Percentiles rank a stretch among this genome's conserved stretches.
Conservation (phyloP, 768 basidiomycete species). For the Chalciporus chontae region DNA sequence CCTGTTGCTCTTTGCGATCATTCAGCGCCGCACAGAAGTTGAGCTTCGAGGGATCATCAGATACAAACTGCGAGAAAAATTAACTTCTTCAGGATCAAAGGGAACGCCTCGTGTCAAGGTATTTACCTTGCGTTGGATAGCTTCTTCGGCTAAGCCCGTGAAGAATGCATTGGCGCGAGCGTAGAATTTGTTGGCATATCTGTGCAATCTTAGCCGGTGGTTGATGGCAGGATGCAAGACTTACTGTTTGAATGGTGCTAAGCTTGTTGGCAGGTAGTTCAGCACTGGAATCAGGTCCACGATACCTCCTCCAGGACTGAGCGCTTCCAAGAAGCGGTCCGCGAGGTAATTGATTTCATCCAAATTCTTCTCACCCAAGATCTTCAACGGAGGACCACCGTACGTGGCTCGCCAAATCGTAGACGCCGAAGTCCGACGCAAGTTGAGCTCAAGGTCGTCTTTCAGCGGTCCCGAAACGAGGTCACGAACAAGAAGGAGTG, state of each 20-base stretch:
- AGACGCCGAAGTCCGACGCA: slow-evolving; percentile 6
- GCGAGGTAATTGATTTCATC: slow-evolving; percentile 3
- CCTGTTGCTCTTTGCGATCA: background rate
- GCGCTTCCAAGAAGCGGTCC: background rate
- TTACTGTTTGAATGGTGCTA: slow-evolving; percentile 10
- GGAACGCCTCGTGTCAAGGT: too few relatives aligned
- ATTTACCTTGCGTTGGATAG: slow-evolving; percentile 7
- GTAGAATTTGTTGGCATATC: slow-evolving; percentile 7
- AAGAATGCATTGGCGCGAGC: slow-evolving; percentile 5
- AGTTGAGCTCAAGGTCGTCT: slow-evolving; percentile 3
- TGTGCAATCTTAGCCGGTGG: background rate
- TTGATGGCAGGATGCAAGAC: background rate
- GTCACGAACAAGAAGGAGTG: slow-evolving; percentile 5
- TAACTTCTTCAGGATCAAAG: background rate
- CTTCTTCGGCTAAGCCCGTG: slow-evolving; percentile 1
- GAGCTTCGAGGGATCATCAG: slow-evolving; percentile 1
- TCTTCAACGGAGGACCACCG: slow-evolving; percentile 4
- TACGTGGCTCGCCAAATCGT: background rate
- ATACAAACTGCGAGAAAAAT: background rate
- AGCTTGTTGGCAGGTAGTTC: slow-evolving; percentile 1
- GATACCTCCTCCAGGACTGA: slow-evolving; percentile 7
- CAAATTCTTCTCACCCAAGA: slow-evolving; percentile 4
- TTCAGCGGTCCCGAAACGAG: slow-evolving; percentile 1
- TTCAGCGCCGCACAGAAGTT: slow-evolving; percentile 7
- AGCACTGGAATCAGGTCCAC: slow-evolving; percentile 6